Evolutionary conservation across 192 early-diverging fungal species (phyloP), one percentile per base, ranked within the genome.

Genomic region (Coemansia asiatica): DNA sequence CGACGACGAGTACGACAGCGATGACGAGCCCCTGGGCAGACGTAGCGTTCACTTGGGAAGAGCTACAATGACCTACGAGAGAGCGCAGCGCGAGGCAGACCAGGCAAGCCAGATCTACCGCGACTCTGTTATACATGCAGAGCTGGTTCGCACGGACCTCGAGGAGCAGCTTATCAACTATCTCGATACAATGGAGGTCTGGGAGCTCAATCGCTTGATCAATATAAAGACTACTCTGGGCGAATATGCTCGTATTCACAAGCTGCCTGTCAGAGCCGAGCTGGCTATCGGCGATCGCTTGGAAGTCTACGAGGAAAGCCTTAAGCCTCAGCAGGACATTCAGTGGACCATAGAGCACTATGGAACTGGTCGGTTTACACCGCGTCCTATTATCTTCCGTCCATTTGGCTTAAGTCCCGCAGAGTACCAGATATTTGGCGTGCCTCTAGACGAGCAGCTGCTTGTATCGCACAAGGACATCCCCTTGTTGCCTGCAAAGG

Each of bases 361-460:
- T 69, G 83, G 86, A 27, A 87, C 87, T 13, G 87, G 87, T 5
- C 75, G 85, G 19, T 92, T 89, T 61, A 75, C 83, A 9, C 90
- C 90, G 29, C 84, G 84, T n/a, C 87, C 90, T 4, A 85, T 89
- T 13, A 74, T 92, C 0, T 92, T 89, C 76, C 82, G 85, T 23
- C 87, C 89, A 54, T 86, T 85, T 62, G 88, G 87, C 28, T 84
- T 85, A 50, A 89, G 90, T 57, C 71, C 85, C 21, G 87, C 85
- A 23, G 81, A 87, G 87, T 88, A 89, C 76, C 90, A 92, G 82
- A 79, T 88, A 25, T 92, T 92, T 82, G 90, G 89, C 16, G 88
- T 92, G 48, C 71, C 87, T 19, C 85, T 92, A 49, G 88, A 87
- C 21, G 88, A 90, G 63, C 84, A 87, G 54, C 82, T 84, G 23